These are phyloP conservation scores for Cystobasidium pallidum DNA, from an alignment of 1,284 basidiomycete genomes.

Conservation along the genomic window DNA sequence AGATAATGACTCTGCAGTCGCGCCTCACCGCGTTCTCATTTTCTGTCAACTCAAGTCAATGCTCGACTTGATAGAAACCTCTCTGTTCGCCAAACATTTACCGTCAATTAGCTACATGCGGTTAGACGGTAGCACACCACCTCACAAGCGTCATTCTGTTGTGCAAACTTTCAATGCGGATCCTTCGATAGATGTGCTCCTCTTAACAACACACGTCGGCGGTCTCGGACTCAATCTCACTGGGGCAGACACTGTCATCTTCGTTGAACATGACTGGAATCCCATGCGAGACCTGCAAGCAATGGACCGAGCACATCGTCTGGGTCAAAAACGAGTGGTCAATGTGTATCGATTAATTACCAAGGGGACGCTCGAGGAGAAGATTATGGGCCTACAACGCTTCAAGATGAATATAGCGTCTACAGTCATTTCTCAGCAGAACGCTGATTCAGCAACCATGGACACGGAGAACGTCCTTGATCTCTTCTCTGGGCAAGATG, in stretches of 20 bases:
- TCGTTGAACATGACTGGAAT: conserved; percentile 99
- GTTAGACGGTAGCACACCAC: conserved; percentile 86
- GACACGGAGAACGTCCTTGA: conserved; percentile 96
- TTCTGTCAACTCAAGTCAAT: conserved; percentile 99
- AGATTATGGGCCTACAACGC: conserved; percentile 99
- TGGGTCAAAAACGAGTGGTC: conserved; percentile 98
- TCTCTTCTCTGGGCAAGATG: conserved; percentile 66
- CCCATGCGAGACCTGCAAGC: conserved; percentile 99
- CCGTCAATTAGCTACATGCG: conserved; percentile 97
- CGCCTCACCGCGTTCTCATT: conserved; percentile 95
- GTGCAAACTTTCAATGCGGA: conserved; percentile 98
- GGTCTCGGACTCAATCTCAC: conserved; percentile 95
- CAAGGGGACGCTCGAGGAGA: conserved; percentile 95
- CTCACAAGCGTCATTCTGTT: conserved; percentile 87
- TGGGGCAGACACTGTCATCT: conserved; percentile 98
- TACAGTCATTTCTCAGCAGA: conserved; percentile 96
- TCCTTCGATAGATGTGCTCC: conserved; percentile 93
- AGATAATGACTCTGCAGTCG: conserved; percentile 62
- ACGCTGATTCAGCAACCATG: conserved; percentile 89
- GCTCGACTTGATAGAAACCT: conserved; percentile 95
- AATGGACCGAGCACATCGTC: conserved; percentile 97
- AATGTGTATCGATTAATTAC: conserved; percentile 98
- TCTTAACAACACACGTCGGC: conserved; percentile 95
- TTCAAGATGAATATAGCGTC: conserved; percentile 99
- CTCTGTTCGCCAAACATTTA: conserved; percentile 90